Conservation (phyloP, 2,329 filamentous ascomycete species). For the Pyrenophora graminea region DNA sequence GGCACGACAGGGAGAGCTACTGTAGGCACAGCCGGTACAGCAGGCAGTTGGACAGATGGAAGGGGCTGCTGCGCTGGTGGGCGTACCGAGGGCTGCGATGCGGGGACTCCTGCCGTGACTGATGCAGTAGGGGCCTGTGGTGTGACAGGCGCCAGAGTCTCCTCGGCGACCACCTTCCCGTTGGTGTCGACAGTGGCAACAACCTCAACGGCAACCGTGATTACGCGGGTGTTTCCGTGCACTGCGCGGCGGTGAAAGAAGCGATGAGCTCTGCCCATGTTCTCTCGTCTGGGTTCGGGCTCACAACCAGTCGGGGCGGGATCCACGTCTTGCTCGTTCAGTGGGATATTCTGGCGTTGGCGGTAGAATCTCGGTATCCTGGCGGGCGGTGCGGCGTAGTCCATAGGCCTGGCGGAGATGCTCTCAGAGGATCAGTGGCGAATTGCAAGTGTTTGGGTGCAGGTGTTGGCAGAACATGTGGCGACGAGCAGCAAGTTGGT, state of each 20-base stretch:
- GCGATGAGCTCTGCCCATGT: conserved; percentile 40
- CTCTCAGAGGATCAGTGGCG: conserved; percentile 28
- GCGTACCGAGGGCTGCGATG: not conserved
- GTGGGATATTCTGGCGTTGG: conserved; percentile 20
- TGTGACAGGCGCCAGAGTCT: conserved; percentile 23
- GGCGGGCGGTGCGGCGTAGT: conserved; percentile 23
- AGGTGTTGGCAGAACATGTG: conserved; percentile 30
- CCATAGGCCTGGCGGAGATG: conserved; percentile 35
- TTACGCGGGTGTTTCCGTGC: conserved; percentile 19
- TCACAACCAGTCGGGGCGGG: conserved; percentile 6
- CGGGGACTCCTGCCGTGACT: not conserved
- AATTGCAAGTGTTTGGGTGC: conserved; percentile 18
- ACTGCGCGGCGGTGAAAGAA: conserved; percentile 41
- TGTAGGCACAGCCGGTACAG: conserved; percentile 4
- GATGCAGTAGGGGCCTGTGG: conserved; percentile 2
- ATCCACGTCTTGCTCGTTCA: conserved; percentile 17
- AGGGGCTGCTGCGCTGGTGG: conserved; percentile 6
- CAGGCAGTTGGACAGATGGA: conserved; percentile 8
- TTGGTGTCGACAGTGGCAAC: conserved; percentile 35
- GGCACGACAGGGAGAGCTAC: conserved; percentile 12
- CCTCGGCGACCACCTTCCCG: conserved; percentile 33
- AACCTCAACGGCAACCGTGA: conserved; percentile 39
- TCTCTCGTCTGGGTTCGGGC: conserved; percentile 25
- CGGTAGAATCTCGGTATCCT: conserved; percentile 34
- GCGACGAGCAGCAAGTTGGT: conserved; percentile 37